Conservation (phyloP, 495 filamentous ascomycete genomes). For the Annulohypoxylon stygium region DNA sequence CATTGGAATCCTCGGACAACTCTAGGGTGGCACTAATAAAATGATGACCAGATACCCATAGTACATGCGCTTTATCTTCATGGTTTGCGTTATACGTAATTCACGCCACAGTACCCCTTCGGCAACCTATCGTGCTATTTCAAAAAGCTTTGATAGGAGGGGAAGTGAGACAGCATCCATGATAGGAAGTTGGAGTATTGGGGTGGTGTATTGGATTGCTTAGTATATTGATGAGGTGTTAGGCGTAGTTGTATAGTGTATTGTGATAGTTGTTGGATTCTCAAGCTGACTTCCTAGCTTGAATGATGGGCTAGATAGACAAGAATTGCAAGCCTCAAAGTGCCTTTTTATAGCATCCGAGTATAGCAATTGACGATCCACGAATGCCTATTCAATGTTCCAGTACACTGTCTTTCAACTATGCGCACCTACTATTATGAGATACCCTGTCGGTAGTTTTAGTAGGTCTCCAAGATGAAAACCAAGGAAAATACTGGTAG, state of each 20-base stretch:
- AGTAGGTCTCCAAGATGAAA: no score
- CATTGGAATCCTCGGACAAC: slow-evolving; percentile 32
- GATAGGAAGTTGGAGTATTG: slow-evolving; percentile 17
- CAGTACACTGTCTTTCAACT: neutral
- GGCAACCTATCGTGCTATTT: neutral
- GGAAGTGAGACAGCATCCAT: neutral
- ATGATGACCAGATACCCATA: slow-evolving; percentile 42
- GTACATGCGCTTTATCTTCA: slow-evolving; percentile 16
- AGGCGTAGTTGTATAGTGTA: neutral
- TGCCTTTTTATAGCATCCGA: neutral
- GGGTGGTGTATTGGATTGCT: slow-evolving; percentile 25
- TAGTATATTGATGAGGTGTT: neutral
- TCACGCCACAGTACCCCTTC: slow-evolving; percentile 24
- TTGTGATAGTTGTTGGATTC: neutral
- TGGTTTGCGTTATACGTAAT: neutral
- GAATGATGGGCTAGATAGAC: neutral
- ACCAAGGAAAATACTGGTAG: no score
- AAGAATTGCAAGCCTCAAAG: neutral
- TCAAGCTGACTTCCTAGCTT: neutral
- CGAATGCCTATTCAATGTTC: neutral
- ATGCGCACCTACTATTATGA: neutral
- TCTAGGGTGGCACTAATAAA: slow-evolving; percentile 50
- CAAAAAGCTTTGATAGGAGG: neutral
- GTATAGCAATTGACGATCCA: neutral
- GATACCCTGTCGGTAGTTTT: neutral